Base-by-base conservation (phyloP, 371 early-diverging fungal genomes). In the Basidiobolus meristosporus region DNA sequence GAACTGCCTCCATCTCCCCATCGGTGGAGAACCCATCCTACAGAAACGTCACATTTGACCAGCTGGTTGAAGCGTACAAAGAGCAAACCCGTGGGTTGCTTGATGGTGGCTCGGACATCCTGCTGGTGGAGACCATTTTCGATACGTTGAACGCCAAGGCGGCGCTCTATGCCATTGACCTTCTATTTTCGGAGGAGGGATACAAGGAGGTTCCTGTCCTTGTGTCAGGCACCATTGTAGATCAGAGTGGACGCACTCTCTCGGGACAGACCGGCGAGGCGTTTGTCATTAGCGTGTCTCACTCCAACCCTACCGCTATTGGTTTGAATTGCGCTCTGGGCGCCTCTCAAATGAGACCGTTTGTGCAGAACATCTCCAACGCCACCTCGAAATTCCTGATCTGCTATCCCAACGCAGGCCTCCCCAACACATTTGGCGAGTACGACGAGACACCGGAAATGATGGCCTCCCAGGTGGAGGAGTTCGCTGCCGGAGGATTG, bases 221-320 rank as follows among this genome's bases (percentile, higher is more conserved):
- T 47, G 66, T 92, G n/a, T 90, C 90, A 10, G 91, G 91, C 31
- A 92, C 91, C n/a, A 92, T 92, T 60, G 90, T 90, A 21, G 92
- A 92, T 63, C 82, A 85, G 59, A 81, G 82, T 42, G 92, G 93
- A 32, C 4, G 34, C 51, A 92, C 93, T 1, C 65, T 92, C 31
- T 87, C 88, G 36, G 93, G 93, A 33, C 91, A 90, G 50, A 92
- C 93, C 0, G 88, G 91, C 36, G 93, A 92, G 60, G 91, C 86
- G 0, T 92, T 90, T 68, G 75, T 90, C 15, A 67, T 76, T 12
- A 83, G 85, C 7, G 63, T 85, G 20, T 56, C 56, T 29, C 88
- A 90, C 47, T 60, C 74, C 22, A 57, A 81, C 22, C 91, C 91
- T 11, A 43, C 83, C 36, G 91, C 93, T 3, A 79, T 92, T 43